Evolutionary conservation across 768 basidiomycete species (phyloP).

Genomic region (Tubosaeta brunneosetosa): DNA sequence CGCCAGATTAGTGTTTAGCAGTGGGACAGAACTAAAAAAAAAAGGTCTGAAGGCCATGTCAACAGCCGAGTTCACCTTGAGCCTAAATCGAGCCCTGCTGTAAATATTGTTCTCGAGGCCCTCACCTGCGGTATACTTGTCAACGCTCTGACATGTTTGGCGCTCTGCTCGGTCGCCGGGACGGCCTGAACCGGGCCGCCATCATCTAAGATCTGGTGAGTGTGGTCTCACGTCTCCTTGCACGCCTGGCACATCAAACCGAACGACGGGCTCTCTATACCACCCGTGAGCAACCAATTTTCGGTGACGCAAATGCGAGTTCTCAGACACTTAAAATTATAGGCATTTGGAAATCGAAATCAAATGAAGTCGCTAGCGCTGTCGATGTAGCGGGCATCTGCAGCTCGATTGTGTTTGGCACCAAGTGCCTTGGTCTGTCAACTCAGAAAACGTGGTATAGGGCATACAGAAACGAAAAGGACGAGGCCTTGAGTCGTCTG

Average conservation of each 20-base stretch:
- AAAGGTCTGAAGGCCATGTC: too few species aligned
- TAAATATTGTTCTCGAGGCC: neutral
- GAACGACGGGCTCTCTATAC: conserved; percentile 55
- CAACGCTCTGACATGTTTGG: neutral
- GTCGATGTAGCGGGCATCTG: conserved; percentile 78
- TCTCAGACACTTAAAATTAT: neutral
- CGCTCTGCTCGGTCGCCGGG: neutral
- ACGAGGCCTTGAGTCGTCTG: conserved; percentile 73
- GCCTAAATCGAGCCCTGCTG: neutral
- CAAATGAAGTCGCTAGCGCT: conserved; percentile 66
- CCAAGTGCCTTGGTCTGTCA: neutral
- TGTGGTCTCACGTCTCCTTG: conserved; percentile 1
- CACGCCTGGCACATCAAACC: conserved; percentile 46
- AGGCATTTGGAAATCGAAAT: conserved; percentile 81
- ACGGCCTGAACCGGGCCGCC: conserved; percentile 19
- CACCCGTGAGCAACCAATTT: conserved; percentile 40
- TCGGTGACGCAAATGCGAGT: neutral
- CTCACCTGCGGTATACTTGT: neutral
- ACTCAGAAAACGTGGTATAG: conserved; percentile 28
- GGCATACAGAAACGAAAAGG: conserved; percentile 74
- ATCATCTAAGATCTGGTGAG: neutral
- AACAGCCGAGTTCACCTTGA: neutral
- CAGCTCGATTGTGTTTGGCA: conserved; percentile 70
- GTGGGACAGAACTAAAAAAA: too few species aligned
- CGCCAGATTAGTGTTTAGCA: too few species aligned